phyloP scores from a whole-genome alignment of 345 rosid genomes.

The Arabis hirsuta region DNA sequence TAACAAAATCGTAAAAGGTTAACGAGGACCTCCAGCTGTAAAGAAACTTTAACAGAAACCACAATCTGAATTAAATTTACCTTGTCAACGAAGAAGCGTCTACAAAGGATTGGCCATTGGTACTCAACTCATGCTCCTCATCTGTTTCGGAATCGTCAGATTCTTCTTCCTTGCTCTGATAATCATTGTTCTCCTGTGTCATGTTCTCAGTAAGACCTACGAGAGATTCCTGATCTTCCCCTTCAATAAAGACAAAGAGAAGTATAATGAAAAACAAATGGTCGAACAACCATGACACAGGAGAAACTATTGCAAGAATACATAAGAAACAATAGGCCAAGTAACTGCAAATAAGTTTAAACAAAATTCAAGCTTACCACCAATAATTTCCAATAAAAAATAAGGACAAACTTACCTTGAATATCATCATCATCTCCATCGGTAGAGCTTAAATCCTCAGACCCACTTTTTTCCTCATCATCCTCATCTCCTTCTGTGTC shows the following conservation, averaged over 20 bases:
- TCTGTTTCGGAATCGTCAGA: slow-evolving; percentile 49
- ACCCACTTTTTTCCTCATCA: slow-evolving; percentile 48
- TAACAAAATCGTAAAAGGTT: background rate
- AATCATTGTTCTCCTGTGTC: slow-evolving; percentile 41
- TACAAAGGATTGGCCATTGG: slow-evolving; percentile 38
- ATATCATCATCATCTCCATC: slow-evolving; percentile 47
- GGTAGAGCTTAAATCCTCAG: slow-evolving; percentile 45
- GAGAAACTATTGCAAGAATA: slow-evolving; percentile 28
- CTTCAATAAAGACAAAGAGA: slow-evolving; percentile 41
- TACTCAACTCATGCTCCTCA: slow-evolving; percentile 49
- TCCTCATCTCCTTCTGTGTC: slow-evolving; percentile 58
- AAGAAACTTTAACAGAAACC: background rate
- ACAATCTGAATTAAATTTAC: slow-evolving; percentile 42
- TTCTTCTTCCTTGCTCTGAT: slow-evolving; percentile 52
- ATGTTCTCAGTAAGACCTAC: slow-evolving; percentile 38
- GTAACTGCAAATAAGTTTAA: background rate
- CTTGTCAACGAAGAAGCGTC: slow-evolving; percentile 46
- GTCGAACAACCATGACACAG: slow-evolving; percentile 15
- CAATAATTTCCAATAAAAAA: background rate
- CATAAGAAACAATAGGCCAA: slow-evolving; percentile 17
- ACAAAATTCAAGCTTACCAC: slow-evolving; percentile 1
- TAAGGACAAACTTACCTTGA: slow-evolving; percentile 39
- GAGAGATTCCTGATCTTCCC: slow-evolving; percentile 41
- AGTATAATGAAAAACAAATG: background rate
- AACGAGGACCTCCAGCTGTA: background rate